phyloP scores from a whole-genome alignment of 2,329 filamentous ascomycete species.

The Botrytis aclada region DNA sequence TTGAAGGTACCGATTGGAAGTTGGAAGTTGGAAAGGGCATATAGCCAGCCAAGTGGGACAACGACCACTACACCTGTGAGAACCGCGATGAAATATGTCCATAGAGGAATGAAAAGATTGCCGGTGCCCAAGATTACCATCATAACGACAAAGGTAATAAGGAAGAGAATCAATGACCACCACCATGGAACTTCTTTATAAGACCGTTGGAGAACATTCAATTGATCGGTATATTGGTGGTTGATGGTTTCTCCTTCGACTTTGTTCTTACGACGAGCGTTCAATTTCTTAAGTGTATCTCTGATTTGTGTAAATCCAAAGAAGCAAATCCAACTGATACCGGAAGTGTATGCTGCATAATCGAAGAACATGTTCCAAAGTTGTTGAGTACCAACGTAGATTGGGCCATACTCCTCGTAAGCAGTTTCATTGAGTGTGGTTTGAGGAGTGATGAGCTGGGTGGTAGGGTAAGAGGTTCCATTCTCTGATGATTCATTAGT shows the following conservation, averaged over 20 bases:
- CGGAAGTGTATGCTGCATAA: constrained; percentile 57
- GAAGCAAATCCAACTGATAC: constrained; percentile 55
- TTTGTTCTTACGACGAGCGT: constrained; percentile 38
- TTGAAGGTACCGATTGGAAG: constrained; percentile 56
- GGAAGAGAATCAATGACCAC: constrained; percentile 55
- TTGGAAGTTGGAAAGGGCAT: constrained; percentile 56
- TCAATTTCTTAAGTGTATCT: constrained; percentile 45
- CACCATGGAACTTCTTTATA: constrained; percentile 58
- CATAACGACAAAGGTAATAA: constrained; percentile 48
- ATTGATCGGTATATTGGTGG: constrained; percentile 54
- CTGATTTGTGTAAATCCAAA: constrained; percentile 52
- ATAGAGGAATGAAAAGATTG: constrained; percentile 56
- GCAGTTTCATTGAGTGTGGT: constrained; percentile 41
- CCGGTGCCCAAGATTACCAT: constrained; percentile 50
- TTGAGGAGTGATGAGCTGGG: constrained; percentile 38
- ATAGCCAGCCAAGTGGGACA: constrained; percentile 56
- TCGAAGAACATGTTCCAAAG: constrained; percentile 60
- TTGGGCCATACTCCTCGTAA: constrained; percentile 48
- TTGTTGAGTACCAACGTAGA: constrained; percentile 57
- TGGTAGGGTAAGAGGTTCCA: constrained; percentile 40
- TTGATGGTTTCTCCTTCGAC: constrained; percentile 43
- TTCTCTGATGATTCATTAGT: constrained; percentile 25
- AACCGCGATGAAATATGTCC: constrained; percentile 58
- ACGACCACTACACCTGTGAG: constrained; percentile 54
- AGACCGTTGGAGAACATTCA: constrained; percentile 56